A percentile compares a stretch with the other conserved stretches of the same genome.
Evolutionary conservation across 257 asterid genomes (phyloP).

Genomic region (Henckelia pumila): DNA sequence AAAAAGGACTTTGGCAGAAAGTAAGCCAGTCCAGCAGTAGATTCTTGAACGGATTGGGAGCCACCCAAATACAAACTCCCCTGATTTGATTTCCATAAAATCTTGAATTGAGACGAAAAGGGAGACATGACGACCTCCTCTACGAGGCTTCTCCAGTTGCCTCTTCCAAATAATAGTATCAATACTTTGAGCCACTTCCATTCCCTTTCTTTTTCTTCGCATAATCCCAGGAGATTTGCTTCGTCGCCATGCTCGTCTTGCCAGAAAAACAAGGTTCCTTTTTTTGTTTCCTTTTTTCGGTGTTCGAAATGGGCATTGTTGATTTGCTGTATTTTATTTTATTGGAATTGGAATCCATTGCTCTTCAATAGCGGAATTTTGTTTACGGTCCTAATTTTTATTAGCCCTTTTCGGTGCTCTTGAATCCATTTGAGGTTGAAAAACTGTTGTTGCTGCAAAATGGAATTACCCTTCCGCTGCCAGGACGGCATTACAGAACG

Average conservation of each 20-base stretch:
- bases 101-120: neutral
- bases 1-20: neutral
- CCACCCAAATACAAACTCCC: conserved; percentile 33
- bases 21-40: conserved; percentile 26
- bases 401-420: too few relatives aligned
- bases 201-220: conserved; percentile 28
- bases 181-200: conserved; percentile 27
- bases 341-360: too few relatives aligned
- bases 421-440: neutral
- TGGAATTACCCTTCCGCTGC: neutral
- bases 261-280: conserved; percentile 30
- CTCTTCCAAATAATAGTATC: conserved; percentile 25
- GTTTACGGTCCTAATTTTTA: too few relatives aligned
- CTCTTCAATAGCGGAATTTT: too few relatives aligned
- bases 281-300: conserved; percentile 5
- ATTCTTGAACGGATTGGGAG: conserved; percentile 21
- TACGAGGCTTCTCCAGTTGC: conserved; percentile 29
- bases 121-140: conserved; percentile 40
- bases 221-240: conserved; percentile 24
- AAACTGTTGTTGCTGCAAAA: neutral
- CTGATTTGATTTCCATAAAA: conserved; percentile 8
- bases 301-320: too few relatives aligned
- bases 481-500: too few relatives aligned
- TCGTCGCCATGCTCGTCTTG: conserved; percentile 29
- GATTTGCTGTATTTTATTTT: too few relatives aligned